Evolutionary conservation across 140 eudicot species (phyloP).

Genomic region (Erigeron philadelphicus): DNA sequence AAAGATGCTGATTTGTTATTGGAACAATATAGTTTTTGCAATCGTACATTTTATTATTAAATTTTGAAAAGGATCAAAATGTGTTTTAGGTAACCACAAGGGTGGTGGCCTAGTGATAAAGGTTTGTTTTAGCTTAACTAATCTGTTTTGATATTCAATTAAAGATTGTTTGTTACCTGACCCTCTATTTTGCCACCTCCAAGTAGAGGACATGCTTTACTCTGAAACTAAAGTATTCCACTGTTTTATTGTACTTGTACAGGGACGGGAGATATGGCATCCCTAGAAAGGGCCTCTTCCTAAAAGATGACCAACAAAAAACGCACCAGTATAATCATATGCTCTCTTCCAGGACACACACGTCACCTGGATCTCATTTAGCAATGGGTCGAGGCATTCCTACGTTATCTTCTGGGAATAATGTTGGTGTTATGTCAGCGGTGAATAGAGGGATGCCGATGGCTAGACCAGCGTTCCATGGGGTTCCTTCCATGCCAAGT

Average conservation of each 20-base stretch:
- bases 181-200: neutral
- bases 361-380: slow-evolving; percentile 51
- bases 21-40: too few relatives aligned
- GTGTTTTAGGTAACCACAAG: too few relatives aligned
- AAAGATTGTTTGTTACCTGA: neutral
- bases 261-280: slow-evolving; percentile 62
- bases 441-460: slow-evolving; percentile 45
- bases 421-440: slow-evolving; percentile 40
- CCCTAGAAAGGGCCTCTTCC: slow-evolving; percentile 48
- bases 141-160: neutral
- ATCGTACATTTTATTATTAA: too few relatives aligned
- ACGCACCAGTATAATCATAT: slow-evolving; percentile 54
- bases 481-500: slow-evolving; percentile 42
- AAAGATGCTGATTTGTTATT: too few relatives aligned
- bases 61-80: too few relatives aligned
- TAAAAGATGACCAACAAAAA: slow-evolving; percentile 73
- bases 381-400: slow-evolving; percentile 54
- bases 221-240: slow-evolving; percentile 5
- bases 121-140: too few relatives aligned
- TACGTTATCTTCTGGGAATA: slow-evolving; percentile 47
- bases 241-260: slow-evolving; percentile 11
- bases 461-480: slow-evolving; percentile 62
- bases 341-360: slow-evolving; percentile 49
- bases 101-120: too few relatives aligned
- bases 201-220: neutral